phyloP scores from a whole-genome alignment of 106 monocot genomes.

The Dendrobium officinale region DNA sequence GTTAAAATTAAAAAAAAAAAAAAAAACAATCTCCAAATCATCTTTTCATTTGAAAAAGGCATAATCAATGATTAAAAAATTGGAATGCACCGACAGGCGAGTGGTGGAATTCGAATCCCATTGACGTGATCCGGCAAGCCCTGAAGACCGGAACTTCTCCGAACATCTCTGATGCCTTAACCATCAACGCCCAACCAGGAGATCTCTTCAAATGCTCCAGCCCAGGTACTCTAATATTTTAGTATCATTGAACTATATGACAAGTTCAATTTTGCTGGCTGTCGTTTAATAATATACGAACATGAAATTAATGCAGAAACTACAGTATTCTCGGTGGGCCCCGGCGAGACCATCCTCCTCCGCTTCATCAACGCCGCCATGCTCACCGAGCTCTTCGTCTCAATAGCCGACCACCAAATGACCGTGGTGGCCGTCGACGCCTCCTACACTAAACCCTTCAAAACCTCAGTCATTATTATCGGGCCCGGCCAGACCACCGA shows the following conservation, averaged over 20 bases:
- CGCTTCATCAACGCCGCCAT: constrained; percentile 54
- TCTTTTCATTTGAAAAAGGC: background rate
- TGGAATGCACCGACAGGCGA: constrained; percentile 18
- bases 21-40: no score
- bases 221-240: constrained; percentile 14
- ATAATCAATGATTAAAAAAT: background rate
- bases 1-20: no score
- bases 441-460: constrained; percentile 51
- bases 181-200: constrained; percentile 62
- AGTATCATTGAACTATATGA: background rate
- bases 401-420: constrained; percentile 52
- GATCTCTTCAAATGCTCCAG: constrained; percentile 52
- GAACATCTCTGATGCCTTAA: constrained; percentile 44
- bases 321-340: constrained; percentile 20
- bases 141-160: constrained; percentile 35
- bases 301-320: constrained; percentile 21
- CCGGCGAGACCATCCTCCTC: constrained; percentile 43
- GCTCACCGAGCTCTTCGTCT: constrained; percentile 36
- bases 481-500: constrained; percentile 54
- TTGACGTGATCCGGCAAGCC: constrained; percentile 27
- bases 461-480: constrained; percentile 30
- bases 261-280: background rate
- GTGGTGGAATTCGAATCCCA: constrained; percentile 53
- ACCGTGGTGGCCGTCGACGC: constrained; percentile 48
- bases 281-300: background rate